These are phyloP conservation scores for Xerocomus amazonicus DNA, from an alignment of 1,284 basidiomycete genomes.

Conservation along the genomic window DNA sequence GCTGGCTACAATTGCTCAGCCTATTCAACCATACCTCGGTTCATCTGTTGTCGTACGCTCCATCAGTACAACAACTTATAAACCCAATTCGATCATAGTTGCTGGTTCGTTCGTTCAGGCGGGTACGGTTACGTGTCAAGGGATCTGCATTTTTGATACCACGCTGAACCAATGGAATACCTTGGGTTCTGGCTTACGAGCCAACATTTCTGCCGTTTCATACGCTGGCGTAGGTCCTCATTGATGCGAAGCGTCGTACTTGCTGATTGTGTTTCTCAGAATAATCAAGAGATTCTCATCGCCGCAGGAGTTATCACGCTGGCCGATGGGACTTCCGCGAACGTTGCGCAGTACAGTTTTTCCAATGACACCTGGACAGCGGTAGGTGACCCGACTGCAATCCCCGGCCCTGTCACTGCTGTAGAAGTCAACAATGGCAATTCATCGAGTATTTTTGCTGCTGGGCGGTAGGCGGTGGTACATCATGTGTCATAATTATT, in stretches of 20 bases:
- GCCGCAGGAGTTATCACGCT: conserved; percentile 75
- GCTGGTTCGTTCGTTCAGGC: conserved; percentile 84
- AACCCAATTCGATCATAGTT: conserved; percentile 69
- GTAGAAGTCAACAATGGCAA: conserved; percentile 83
- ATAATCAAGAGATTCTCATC: conserved; percentile 60
- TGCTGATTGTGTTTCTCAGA: conserved; percentile 37
- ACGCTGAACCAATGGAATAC: conserved; percentile 71
- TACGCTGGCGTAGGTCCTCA: conserved; percentile 70
- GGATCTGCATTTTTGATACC: conserved; percentile 78
- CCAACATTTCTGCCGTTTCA: conserved; percentile 75
- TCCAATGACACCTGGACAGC: conserved; percentile 70
- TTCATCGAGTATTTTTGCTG: conserved; percentile 82
- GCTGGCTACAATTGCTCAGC: conserved; percentile 53
- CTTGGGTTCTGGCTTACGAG: conserved; percentile 80
- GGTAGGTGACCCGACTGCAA: conserved; percentile 58
- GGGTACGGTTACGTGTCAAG: conserved; percentile 73
- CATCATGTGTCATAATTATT: conserved; percentile 1
- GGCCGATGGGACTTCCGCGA: conserved; percentile 52
- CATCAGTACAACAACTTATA: conserved; percentile 62
- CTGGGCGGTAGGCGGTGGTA: conserved; percentile 65
- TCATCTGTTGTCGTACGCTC: conserved; percentile 69
- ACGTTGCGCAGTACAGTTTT: conserved; percentile 72
- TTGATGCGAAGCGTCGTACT: neutral
- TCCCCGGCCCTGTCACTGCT: conserved; percentile 90
- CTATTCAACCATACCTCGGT: conserved; percentile 54